Percentiles rank a stretch among this genome's conserved stretches.
These are phyloP conservation scores for Alisma plantagoaquatica DNA, from an alignment of 106 monocot species.

Conservation along the genomic window DNA sequence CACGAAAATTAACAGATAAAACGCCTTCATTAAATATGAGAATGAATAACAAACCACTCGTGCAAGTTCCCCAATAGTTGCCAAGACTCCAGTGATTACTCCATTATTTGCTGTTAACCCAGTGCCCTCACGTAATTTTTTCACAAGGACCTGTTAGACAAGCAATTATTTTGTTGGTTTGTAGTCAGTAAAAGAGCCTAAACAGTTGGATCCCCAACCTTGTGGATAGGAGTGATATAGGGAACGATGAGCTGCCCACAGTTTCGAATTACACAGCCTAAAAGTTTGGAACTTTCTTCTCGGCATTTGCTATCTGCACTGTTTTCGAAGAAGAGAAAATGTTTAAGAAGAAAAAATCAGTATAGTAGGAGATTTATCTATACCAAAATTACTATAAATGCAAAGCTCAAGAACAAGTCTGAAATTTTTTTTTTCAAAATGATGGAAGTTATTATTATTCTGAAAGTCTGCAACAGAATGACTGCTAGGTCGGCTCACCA, in stretches of 20 bases:
- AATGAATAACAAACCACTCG: slow-evolving; percentile 79
- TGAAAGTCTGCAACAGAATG: no score
- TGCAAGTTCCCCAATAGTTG: slow-evolving; percentile 90
- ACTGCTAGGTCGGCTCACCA: no score
- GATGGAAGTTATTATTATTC: no score
- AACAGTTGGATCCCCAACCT: slow-evolving; percentile 27
- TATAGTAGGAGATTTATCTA: background rate
- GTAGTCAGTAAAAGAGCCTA: background rate
- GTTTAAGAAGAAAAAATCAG: background rate
- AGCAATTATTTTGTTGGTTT: background rate
- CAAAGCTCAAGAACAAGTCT: no score
- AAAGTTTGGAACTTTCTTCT: slow-evolving; percentile 89
- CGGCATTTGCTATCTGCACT: slow-evolving; percentile 93
- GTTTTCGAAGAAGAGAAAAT: slow-evolving; percentile 1
- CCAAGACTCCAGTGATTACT: slow-evolving; percentile 79
- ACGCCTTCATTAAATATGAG: no score
- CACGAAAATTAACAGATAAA: no score
- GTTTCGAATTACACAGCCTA: slow-evolving; percentile 84
- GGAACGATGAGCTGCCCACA: slow-evolving; percentile 79
- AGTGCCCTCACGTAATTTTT: slow-evolving; percentile 64
- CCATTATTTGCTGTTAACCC: slow-evolving; percentile 75
- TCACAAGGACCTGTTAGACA: slow-evolving; percentile 67
- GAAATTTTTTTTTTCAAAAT: no score
- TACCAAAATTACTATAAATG: no score
- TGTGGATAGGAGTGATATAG: slow-evolving; percentile 95